phyloP scores from a whole-genome alignment of 371 early-diverging fungal genomes.

The Catenaria anguillulae region DNA sequence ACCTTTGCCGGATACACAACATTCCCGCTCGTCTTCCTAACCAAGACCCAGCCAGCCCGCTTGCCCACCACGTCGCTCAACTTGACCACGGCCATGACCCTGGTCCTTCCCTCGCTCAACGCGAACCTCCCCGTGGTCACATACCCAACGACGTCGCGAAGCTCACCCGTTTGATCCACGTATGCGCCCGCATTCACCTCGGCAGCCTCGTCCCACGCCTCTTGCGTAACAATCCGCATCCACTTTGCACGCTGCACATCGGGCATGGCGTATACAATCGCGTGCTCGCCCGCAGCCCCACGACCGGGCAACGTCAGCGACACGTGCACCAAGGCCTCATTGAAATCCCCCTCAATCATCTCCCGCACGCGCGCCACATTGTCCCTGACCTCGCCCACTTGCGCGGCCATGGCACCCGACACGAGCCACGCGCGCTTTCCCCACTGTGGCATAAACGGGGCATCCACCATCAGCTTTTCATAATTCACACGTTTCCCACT shows the following conservation, averaged over 20 bases:
- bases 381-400: too few relatives aligned
- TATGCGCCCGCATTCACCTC: background rate
- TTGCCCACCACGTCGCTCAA: conserved; percentile 19
- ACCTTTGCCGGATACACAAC: background rate
- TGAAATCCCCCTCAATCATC: too few relatives aligned
- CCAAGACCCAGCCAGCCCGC: conserved; percentile 4
- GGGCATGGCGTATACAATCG: conserved; percentile 18
- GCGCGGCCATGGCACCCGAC: too few relatives aligned
- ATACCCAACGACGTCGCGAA: conserved; percentile 25
- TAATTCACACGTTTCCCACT: conserved; percentile 34
- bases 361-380: too few relatives aligned
- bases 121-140: conserved; percentile 34
- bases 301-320: conserved; percentile 20
- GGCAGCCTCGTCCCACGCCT: conserved; percentile 3
- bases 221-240: background rate
- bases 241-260: conserved; percentile 4
- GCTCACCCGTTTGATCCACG: background rate
- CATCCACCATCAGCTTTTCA: conserved; percentile 18
- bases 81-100: conserved; percentile 30
- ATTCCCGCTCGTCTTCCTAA: background rate
- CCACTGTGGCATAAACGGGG: conserved; percentile 34
- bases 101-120: conserved; percentile 25
- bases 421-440: conserved; percentile 9
- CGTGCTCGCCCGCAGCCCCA: conserved; percentile 23
- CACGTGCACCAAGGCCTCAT: conserved; percentile 21